Evolutionary conservation across 805 yeast species (phyloP).

Genomic region (Starmerella potacharoeniae): DNA sequence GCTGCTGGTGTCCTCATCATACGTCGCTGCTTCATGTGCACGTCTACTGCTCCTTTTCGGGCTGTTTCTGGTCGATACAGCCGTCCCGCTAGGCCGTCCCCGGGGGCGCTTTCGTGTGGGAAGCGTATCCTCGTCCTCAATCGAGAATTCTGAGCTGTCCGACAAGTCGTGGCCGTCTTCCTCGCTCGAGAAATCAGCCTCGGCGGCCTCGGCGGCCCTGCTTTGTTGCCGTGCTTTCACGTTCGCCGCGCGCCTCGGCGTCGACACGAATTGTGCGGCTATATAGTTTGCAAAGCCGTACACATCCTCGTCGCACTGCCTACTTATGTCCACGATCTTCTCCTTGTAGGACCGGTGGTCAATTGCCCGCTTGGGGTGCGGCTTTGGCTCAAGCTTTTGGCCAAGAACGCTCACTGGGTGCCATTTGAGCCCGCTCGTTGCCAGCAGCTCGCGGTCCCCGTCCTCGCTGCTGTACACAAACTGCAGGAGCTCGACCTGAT

Average conservation of each 20-base stretch:
- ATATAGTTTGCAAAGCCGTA: not conserved
- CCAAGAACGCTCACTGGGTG: not conserved
- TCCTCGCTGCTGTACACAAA: not conserved
- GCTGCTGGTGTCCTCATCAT: not conserved
- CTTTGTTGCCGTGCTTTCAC: not conserved
- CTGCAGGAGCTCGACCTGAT: constrained; percentile 9
- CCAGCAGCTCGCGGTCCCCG: not conserved
- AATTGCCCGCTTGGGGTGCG: constrained; percentile 1
- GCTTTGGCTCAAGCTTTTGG: not conserved
- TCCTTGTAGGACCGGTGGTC: constrained; percentile 7
- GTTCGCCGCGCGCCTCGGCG: not conserved
- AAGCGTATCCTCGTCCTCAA: not conserved
- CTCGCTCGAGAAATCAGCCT: too few relatives aligned
- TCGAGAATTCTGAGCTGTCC: not conserved
- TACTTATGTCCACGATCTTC: not conserved
- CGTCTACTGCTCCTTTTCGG: not conserved
- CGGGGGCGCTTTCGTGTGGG: not conserved
- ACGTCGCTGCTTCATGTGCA: too few relatives aligned
- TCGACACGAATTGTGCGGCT: not conserved
- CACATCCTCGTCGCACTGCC: not conserved
- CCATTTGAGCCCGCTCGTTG: constrained; percentile 5
- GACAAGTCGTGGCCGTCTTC: not conserved
- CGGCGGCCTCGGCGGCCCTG: not conserved
- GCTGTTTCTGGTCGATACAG: not conserved
- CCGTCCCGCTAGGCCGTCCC: not conserved